A percentile compares a stretch with the other conserved stretches of the same genome.
These are phyloP conservation scores for Cercospora brassicicola DNA, from an alignment of 2,329 filamentous ascomycete genomes.

Conservation along the genomic window DNA sequence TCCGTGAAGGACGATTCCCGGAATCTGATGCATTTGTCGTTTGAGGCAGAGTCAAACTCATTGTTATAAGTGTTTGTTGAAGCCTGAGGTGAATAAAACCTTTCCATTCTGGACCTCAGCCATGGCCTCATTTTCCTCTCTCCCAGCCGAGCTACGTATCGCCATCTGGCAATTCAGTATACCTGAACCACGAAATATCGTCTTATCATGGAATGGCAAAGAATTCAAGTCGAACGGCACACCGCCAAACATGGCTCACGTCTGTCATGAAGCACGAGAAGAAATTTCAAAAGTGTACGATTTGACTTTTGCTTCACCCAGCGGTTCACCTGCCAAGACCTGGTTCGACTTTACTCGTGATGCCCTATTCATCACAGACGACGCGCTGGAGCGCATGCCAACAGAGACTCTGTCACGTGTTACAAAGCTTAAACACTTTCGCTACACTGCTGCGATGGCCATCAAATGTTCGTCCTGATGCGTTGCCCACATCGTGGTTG, in stretches of 20 bases:
- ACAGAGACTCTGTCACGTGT: background rate
- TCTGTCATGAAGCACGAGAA: constrained; percentile 21
- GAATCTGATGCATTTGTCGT: background rate
- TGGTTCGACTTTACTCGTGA: constrained; percentile 19
- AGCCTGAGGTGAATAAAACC: background rate
- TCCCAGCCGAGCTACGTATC: constrained; percentile 23
- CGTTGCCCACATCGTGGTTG: background rate
- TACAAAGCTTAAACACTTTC: constrained; percentile 18
- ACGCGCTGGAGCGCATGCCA: constrained; percentile 9
- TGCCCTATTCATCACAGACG: constrained; percentile 20
- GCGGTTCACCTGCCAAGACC: constrained; percentile 5
- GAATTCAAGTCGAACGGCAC: constrained; percentile 16
- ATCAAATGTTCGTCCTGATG: constrained; percentile 21
- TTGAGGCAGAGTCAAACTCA: background rate
- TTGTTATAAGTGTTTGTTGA: background rate
- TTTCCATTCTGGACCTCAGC: background rate
- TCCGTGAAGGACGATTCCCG: background rate
- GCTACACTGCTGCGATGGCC: constrained; percentile 18
- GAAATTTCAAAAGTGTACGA: constrained; percentile 17
- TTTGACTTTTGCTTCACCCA: constrained; percentile 16
- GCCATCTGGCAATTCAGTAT: constrained; percentile 22
- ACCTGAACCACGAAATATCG: constrained; percentile 18
- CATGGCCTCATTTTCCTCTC: constrained; percentile 20
- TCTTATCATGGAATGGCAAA: constrained; percentile 19
- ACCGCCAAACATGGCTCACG: constrained; percentile 18